Percentiles rank a stretch among this genome's conserved stretches.
These are phyloP conservation scores for Aureobasidium namibiae DNA, from an alignment of 2,329 filamentous ascomycete species.

Conservation along the genomic window DNA sequence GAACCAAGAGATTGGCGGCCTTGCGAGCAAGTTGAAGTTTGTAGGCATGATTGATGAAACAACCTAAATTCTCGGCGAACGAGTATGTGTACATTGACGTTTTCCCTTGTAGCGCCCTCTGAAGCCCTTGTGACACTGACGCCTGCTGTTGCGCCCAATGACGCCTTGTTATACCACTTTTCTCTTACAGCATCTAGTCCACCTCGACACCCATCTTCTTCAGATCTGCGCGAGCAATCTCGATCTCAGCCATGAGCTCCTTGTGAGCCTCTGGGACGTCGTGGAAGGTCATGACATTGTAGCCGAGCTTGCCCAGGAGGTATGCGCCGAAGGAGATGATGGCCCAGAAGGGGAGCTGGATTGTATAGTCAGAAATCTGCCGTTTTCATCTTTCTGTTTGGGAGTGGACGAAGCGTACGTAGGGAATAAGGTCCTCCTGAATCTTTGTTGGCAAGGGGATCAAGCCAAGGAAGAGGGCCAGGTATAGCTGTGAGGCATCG, in stretches of 20 bases:
- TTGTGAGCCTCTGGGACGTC: slow-evolving; percentile 85
- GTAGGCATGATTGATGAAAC: slow-evolving; percentile 4
- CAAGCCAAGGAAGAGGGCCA: slow-evolving; percentile 74
- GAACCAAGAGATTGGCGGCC: slow-evolving; percentile 18
- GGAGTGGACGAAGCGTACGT: slow-evolving; percentile 53
- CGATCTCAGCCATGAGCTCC: slow-evolving; percentile 80
- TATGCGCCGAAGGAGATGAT: slow-evolving; percentile 86
- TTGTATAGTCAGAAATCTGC: background rate
- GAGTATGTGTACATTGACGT: slow-evolving; percentile 7
- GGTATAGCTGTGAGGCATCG: slow-evolving; percentile 63
- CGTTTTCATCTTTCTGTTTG: background rate
- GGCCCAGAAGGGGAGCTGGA: slow-evolving; percentile 86
- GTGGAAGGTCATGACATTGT: slow-evolving; percentile 92
- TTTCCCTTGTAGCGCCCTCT: background rate
- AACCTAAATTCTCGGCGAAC: background rate
- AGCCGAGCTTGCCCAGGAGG: slow-evolving; percentile 84
- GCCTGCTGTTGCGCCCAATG: background rate
- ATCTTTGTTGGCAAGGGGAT: slow-evolving; percentile 70
- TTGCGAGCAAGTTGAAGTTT: slow-evolving; percentile 8
- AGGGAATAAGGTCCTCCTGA: slow-evolving; percentile 78
- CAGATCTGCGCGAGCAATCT: slow-evolving; percentile 66
- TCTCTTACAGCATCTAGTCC: slow-evolving; percentile 44
- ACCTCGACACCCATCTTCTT: slow-evolving; percentile 67
- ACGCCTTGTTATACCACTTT: background rate
- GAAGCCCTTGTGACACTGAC: background rate